phyloP scores from a whole-genome alignment of 306 rosid species.

The Abrus pulchellus region DNA sequence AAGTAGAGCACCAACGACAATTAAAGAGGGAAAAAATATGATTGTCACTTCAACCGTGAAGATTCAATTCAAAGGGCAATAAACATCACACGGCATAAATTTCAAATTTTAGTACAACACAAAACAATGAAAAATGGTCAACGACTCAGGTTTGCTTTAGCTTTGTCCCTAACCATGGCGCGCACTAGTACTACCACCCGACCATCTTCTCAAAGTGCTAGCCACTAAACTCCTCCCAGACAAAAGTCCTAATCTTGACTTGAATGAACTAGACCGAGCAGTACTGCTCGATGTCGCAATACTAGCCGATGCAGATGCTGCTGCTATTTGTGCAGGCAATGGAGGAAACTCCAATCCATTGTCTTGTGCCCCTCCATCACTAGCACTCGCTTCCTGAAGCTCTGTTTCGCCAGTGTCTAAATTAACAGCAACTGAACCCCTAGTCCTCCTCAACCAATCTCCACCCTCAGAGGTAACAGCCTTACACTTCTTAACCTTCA shows the following conservation, averaged over 20 bases:
- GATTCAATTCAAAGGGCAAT: conserved; percentile 61
- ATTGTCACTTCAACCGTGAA: conserved; percentile 58
- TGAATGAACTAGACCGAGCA: conserved; percentile 69
- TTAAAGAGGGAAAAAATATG: conserved; percentile 14
- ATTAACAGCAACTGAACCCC: conserved; percentile 83
- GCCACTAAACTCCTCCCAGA: conserved; percentile 77
- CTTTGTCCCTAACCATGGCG: conserved; percentile 60
- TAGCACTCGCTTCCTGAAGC: conserved; percentile 81
- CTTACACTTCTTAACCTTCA: conserved; percentile 95
- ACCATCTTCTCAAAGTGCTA: conserved; percentile 86
- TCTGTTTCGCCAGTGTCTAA: conserved; percentile 81
- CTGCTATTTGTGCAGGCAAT: conserved; percentile 54
- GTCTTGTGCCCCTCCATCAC: conserved; percentile 85
- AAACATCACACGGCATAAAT: conserved; percentile 70
- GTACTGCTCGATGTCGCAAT: conserved; percentile 67
- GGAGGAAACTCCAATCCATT: conserved; percentile 67
- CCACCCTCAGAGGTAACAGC: conserved; percentile 86
- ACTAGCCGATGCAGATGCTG: conserved; percentile 32
- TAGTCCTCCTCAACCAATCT: conserved; percentile 72
- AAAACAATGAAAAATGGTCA: conserved; percentile 50
- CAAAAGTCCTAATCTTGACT: conserved; percentile 80
- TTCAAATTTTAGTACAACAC: conserved; percentile 50
- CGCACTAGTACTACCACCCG: conserved; percentile 67
- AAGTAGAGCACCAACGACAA: conserved; percentile 20
- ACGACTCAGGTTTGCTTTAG: conserved; percentile 47